A percentile compares a stretch with the other conserved stretches of the same genome.
Conservation (phyloP, 768 basidiomycete species). For the Porpolomopsis calyptriformis region DNA sequence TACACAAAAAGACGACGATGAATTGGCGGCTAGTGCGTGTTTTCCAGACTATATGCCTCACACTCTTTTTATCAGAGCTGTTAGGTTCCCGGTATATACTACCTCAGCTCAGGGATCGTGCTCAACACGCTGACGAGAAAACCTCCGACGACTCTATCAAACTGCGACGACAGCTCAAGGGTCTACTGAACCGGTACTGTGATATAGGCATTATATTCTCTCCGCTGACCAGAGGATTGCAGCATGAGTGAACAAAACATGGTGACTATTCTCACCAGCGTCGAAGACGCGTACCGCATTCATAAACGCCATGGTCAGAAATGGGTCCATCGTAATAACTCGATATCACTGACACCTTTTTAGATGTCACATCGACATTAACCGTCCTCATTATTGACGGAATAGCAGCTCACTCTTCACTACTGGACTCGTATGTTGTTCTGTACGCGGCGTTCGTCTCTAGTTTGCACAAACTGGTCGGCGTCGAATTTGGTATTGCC, state of each 20-base stretch:
- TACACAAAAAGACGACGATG: neutral
- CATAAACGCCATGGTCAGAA: constrained; percentile 65
- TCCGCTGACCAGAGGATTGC: constrained; percentile 3
- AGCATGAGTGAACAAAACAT: constrained; percentile 92
- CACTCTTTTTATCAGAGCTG: constrained; percentile 4
- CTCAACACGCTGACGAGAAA: constrained; percentile 14
- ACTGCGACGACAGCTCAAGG: constrained; percentile 70
- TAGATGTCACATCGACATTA: constrained; percentile 75
- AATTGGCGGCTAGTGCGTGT: constrained; percentile 7
- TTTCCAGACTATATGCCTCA: neutral
- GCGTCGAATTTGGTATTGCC: constrained; percentile 79
- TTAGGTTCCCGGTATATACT: constrained; percentile 60
- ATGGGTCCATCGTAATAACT: neutral
- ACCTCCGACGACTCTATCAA: constrained; percentile 37
- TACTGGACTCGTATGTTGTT: constrained; percentile 83
- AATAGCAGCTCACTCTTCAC: constrained; percentile 68
- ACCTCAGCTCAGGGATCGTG: constrained; percentile 54
- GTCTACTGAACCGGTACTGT: constrained; percentile 70
- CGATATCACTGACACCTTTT: constrained; percentile 3
- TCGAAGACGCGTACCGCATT: constrained; percentile 70
- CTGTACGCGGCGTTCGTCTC: constrained; percentile 81
- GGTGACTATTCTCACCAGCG: constrained; percentile 52
- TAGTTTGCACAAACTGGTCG: constrained; percentile 68
- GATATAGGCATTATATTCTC: neutral
- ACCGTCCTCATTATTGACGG: constrained; percentile 69